Evolutionary conservation across 768 basidiomycete genomes (phyloP).

Genomic region (Polyporus arcularius): DNA sequence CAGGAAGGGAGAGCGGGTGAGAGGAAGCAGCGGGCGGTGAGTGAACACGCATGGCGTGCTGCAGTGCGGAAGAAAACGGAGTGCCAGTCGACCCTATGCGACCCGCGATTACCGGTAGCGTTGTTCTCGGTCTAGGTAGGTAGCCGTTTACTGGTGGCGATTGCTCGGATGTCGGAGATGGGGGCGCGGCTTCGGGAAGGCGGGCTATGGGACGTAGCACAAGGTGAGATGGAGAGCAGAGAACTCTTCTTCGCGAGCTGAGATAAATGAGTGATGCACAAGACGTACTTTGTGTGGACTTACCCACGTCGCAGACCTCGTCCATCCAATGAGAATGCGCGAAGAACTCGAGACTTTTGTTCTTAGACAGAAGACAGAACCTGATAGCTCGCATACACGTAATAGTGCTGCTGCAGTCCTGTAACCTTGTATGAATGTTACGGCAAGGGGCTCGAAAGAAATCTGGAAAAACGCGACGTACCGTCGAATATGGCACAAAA

Average conservation of each 20-base stretch:
- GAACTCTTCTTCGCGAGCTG: slow-evolving; percentile 7
- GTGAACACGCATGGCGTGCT: background rate
- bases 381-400: slow-evolving; percentile 16
- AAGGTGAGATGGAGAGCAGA: background rate
- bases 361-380: slow-evolving; percentile 9
- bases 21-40: background rate
- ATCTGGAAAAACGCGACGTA: too few species aligned
- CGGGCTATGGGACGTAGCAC: background rate
- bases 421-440: background rate
- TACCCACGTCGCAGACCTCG: slow-evolving; percentile 8
- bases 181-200: slow-evolving; percentile 5
- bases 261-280: slow-evolving; percentile 14
- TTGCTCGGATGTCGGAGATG: slow-evolving; percentile 17
- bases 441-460: background rate
- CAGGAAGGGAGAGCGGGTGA: background rate
- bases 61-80: background rate
- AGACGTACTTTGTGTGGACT: slow-evolving; percentile 1
- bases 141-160: background rate
- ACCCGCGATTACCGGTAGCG: too few species aligned
- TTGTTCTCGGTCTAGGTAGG: too few species aligned
- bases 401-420: background rate
- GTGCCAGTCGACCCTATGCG: too few species aligned
- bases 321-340: slow-evolving; percentile 7
- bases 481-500: background rate
- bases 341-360: slow-evolving; percentile 12